Conservation (phyloP, 192 early-diverging fungal genomes). For the Physocladia obscura region DNA sequence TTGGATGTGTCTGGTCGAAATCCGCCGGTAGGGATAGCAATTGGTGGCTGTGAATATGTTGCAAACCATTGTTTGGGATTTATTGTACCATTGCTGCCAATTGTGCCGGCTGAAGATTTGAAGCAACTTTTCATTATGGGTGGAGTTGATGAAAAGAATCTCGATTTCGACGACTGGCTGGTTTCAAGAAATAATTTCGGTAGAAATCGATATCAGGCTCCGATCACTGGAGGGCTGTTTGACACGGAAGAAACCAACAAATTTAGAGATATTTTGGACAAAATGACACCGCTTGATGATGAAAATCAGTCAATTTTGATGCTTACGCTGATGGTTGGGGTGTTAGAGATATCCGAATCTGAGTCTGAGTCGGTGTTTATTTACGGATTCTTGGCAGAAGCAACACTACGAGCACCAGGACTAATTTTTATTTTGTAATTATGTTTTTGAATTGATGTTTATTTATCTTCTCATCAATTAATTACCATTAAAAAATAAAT, state of each 20-base stretch:
- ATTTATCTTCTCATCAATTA: constrained; percentile 11
- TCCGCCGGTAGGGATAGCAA: constrained; percentile 18
- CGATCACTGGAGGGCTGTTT: neutral
- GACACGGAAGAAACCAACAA: constrained; percentile 24
- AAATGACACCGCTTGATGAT: constrained; percentile 65
- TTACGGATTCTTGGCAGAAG: constrained; percentile 76
- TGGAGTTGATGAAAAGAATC: constrained; percentile 29
- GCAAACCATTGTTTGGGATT: constrained; percentile 73
- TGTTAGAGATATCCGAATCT: constrained; percentile 71
- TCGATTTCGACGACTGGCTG: constrained; percentile 18
- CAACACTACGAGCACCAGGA: constrained; percentile 68
- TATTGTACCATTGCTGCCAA: constrained; percentile 75
- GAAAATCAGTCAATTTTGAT: constrained; percentile 57
- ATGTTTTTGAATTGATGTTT: no score
- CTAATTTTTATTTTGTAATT: constrained; percentile 74
- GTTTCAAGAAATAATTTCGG: neutral
- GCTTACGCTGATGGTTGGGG: constrained; percentile 65
- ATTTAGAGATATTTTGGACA: constrained; percentile 67
- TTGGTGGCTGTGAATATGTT: constrained; percentile 36
- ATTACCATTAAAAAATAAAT: no score
- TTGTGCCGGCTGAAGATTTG: constrained; percentile 53
- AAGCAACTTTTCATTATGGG: constrained; percentile 32
- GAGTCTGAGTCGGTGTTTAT: constrained; percentile 73
- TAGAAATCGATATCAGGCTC: no score
- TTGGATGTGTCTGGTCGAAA: constrained; percentile 51